Conservation (phyloP, 257 asterid species). For the Leonotis leonurus region DNA sequence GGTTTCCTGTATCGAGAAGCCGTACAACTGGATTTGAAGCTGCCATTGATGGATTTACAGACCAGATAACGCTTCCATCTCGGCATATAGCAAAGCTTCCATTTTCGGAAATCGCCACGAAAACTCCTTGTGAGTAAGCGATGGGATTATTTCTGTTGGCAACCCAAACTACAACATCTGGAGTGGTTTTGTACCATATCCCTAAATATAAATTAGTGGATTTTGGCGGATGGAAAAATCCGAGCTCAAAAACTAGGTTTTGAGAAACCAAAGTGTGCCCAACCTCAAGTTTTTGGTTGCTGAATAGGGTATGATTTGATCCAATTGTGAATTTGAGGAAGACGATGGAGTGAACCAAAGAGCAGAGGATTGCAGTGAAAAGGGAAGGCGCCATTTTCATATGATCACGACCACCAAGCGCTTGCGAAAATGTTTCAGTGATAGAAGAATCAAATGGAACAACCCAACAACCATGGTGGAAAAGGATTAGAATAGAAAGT, state of each 20-base stretch:
- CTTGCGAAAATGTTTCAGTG: no score
- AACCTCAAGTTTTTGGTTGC: background rate
- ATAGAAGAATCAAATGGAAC: no score
- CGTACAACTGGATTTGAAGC: background rate
- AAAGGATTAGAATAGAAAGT: background rate
- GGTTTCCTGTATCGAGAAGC: slow-evolving; percentile 24
- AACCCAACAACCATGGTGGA: no score
- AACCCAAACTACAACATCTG: slow-evolving; percentile 14
- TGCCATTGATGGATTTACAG: background rate
- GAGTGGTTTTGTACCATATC: slow-evolving; percentile 1
- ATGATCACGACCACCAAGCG: no score
- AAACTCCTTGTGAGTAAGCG: background rate
- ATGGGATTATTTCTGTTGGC: slow-evolving; percentile 23
- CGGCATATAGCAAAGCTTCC: background rate
- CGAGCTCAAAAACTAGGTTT: slow-evolving; percentile 15
- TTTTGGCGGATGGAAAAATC: background rate
- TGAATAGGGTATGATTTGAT: background rate
- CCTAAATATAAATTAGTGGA: background rate
- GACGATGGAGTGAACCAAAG: background rate
- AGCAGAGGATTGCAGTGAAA: background rate
- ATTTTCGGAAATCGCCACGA: background rate
- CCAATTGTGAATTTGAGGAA: background rate
- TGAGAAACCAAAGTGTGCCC: slow-evolving; percentile 20
- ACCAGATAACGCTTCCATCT: slow-evolving; percentile 11
- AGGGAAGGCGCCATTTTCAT: background rate